Evolutionary conservation across 2,329 filamentous ascomycete species (phyloP), one percentile per base, ranked within the genome.

Genomic region (Scytalidium sp.): DNA sequence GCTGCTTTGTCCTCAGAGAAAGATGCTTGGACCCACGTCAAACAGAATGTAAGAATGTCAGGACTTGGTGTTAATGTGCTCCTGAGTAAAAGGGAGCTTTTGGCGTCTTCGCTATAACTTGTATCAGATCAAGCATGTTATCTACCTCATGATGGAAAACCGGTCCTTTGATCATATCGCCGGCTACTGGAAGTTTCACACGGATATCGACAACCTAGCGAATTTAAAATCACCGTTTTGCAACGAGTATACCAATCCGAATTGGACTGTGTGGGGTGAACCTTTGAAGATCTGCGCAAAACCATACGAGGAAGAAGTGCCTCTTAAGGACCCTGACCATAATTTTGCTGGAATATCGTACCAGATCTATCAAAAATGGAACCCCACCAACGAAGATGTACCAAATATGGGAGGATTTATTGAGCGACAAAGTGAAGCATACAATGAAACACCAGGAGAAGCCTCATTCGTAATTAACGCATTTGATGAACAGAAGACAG

Each of bases 151-250:
- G 47, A 60, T 67, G 54, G 67, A 70, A 53, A 71, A 71, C 51
- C 67, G 68, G 53, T 67, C 62, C 10, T 69, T 70, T 47, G 67
- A 71, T 55, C 71, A 70, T 55, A 67, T 70, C 27, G 66, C 65
- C 9, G 67, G 68, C 19, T 68, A 66, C 54, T 70, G 67, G 63
- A 59, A 66, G 51, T 69, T 68, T 48, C 57, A 67, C 47, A 56
- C 57, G 1, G 64, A 66, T 22, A 69, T 70, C 39, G 67, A 71
- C 58, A 68, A 68, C 51, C 52, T 67, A 36, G 54, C 56, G 44
- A 62, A 64, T 41, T 58, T 58, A 43, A 49, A 49, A 9, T 7
- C 25, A 7, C 25, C 25, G 13, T 69, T 61, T 59, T 70, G 67
- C 56, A 70, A 70, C 49, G 60, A 67, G 29, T 69, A 68, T 54